phyloP scores from a whole-genome alignment of 2,329 filamentous ascomycete genomes.

The Colletotrichum destructivum region DNA sequence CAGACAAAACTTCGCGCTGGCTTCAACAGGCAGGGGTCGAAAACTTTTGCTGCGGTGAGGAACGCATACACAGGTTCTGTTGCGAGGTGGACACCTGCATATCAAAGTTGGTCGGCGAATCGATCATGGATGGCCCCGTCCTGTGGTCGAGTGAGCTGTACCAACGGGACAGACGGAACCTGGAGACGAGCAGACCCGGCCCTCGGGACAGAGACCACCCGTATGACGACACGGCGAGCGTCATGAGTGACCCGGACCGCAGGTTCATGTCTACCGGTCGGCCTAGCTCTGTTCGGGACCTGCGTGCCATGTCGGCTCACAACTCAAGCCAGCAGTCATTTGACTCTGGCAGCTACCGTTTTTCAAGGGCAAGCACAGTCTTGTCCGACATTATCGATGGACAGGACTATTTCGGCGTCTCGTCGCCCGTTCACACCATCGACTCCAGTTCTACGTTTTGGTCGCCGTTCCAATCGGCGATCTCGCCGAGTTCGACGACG shows the following conservation, averaged over 20 bases:
- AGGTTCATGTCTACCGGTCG: conserved; percentile 61
- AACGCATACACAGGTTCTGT: conserved; percentile 93
- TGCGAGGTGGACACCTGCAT: conserved; percentile 91
- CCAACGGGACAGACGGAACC: conserved; percentile 78
- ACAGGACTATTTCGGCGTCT: conserved; percentile 78
- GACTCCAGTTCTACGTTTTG: conserved; percentile 88
- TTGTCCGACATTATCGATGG: conserved; percentile 78
- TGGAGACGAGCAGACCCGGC: conserved; percentile 61
- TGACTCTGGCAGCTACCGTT: conserved; percentile 76
- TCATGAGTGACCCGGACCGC: conserved; percentile 69
- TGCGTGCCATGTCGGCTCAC: conserved; percentile 71
- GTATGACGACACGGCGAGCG: conserved; percentile 68
- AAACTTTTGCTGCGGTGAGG: conserved; percentile 95
- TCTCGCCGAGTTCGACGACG: conserved; percentile 73
- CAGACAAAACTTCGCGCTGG: conserved; percentile 88
- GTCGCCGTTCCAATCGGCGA: conserved; percentile 84
- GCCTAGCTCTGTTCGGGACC: conserved; percentile 68
- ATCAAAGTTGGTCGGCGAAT: conserved; percentile 87
- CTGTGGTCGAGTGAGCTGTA: conserved; percentile 95
- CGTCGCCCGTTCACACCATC: conserved; percentile 78
- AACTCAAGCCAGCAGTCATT: conserved; percentile 80
- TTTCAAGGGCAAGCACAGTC: conserved; percentile 69
- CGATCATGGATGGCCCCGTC: conserved; percentile 86
- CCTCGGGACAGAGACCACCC: conserved; percentile 63
- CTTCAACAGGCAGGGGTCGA: conserved; percentile 85